Base-by-base conservation (phyloP, 768 basidiomycete genomes). In the Boletus reticulatus region DNA sequence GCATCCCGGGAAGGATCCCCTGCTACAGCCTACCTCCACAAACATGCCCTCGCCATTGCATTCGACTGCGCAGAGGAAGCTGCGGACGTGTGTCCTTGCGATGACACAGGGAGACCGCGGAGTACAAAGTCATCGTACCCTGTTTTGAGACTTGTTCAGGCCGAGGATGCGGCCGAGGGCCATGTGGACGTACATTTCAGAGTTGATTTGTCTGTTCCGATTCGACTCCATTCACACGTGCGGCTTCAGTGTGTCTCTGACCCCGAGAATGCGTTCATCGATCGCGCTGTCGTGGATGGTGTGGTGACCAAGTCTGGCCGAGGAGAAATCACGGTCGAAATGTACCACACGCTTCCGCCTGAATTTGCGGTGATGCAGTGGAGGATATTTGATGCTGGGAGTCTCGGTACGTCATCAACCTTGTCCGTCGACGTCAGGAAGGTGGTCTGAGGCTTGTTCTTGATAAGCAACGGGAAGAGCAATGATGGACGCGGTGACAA, bases 31-130 rank as follows among this genome's bases (percentile, higher is more conserved):
- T 83, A 87, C 61, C 78, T 76, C 1, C 80, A 81, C 59, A 82
- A 80, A 49, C 78, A 84, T 34, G 79, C 80, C 0, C 73, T 87
- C 1, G 80, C 78, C 7, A 75, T 87, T 29, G 78, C 78, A 1
- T 85, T 84, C 53, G 85, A 87, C 56, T 76, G 83, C 13, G 83
- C 82, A 2, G 84, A 88, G 59, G 86, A 87, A 61, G 86, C 85
- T 6, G 79, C 79, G 2, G 84, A 86, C 55, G 78, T 80, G 60
- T 88, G 84, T 64, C 85, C 85, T 9, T 87, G 85, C 52, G 80
- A 85, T 56, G 83, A 85, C n/a, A 71, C 76, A 14, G 85, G 86
- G 3, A 72, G 75, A 48, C 81, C 82, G 5, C 74, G 69, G 55
- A 75, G 70, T 47, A 65, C 73, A 0, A 74, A 76, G 41, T 76